Conservation (phyloP, 78 protist species). For the Emiliania huxleyi region DNA sequence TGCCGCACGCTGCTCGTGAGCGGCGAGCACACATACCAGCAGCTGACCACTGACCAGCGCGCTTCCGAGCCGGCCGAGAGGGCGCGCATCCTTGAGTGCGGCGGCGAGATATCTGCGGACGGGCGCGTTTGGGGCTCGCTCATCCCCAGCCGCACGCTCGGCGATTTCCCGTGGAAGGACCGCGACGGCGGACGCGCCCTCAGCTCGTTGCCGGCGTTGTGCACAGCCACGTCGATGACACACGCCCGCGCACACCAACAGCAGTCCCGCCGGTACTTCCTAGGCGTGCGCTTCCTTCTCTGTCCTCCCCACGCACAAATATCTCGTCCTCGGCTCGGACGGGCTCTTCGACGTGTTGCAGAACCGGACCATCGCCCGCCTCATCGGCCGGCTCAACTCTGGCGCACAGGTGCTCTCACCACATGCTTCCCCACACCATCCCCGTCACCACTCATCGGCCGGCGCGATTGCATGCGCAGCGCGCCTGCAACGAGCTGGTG, state of each 20-base stretch:
- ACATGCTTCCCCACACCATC: background rate
- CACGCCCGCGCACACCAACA: no score
- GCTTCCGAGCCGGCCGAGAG: background rate
- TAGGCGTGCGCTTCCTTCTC: background rate
- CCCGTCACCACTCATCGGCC: background rate
- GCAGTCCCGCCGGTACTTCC: no score
- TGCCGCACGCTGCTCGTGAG: background rate
- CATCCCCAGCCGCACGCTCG: conserved; percentile 5
- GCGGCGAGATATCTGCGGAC: background rate
- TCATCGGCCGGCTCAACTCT: background rate
- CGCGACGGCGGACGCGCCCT: background rate
- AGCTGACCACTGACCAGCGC: background rate
- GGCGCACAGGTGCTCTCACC: background rate
- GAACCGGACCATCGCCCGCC: background rate
- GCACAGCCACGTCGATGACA: no score
- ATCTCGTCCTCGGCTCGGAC: background rate
- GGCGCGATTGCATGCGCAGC: background rate
- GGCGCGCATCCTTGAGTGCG: background rate
- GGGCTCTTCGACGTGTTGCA: background rate
- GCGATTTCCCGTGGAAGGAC: background rate
- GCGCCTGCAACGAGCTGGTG: background rate
- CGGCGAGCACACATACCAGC: background rate
- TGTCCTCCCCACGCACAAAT: background rate
- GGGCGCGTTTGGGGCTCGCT: background rate
- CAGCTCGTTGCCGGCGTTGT: background rate